Evolutionary conservation across 2,329 filamentous ascomycete genomes (phyloP), one percentile per base, ranked within the genome.

Genomic region (Trichophyton equinum): DNA sequence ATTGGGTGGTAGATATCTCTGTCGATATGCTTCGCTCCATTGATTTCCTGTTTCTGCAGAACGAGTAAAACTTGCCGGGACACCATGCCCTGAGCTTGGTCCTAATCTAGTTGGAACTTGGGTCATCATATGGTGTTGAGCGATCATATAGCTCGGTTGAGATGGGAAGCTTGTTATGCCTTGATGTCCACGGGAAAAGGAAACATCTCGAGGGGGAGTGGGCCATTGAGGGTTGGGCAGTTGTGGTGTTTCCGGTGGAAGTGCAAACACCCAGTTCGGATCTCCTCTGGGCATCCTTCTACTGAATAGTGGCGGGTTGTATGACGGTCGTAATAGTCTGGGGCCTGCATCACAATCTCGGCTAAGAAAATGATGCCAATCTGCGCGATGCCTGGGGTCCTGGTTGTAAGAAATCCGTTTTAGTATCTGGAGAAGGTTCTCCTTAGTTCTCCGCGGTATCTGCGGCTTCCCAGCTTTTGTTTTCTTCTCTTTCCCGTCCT

Each of bases 391-490:
- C 2, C 62, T 49, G 1, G 59, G 44, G 25, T 58, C 42, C n/a
- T 63, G 64, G 59, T 65, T 65, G 46, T 62, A 62, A 36, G 61
- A 30, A 42, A 66, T 64, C 13, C 46, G 61, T 36, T 63, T 63
- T 22, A 65, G 38, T n/a, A 64, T 57, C 33, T 63, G 58, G 13
- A 65, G 59, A 2, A 62, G 22, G 22, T 56, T 27, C 20, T 64
- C 62, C 47, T 62, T 63, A 2, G 60, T 65, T 44, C 59, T 59
- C 20, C 64, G 49, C 53, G 33, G 33, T 38, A 38, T 38, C 9
- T 38, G 33, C 9, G 33, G 33, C 33, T 38, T 38, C 33, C 33
- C 33, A 4, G 33, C 9, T 13, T 38, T 38, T 3, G 9, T 13
- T 38, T 38, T 38, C 33, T 38, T 38, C 2, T 38, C 33, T 38